Percentiles rank a stretch among this genome's conserved stretches.
Conservation (phyloP, 495 filamentous ascomycete species). For the Penicillium roqueforti region DNA sequence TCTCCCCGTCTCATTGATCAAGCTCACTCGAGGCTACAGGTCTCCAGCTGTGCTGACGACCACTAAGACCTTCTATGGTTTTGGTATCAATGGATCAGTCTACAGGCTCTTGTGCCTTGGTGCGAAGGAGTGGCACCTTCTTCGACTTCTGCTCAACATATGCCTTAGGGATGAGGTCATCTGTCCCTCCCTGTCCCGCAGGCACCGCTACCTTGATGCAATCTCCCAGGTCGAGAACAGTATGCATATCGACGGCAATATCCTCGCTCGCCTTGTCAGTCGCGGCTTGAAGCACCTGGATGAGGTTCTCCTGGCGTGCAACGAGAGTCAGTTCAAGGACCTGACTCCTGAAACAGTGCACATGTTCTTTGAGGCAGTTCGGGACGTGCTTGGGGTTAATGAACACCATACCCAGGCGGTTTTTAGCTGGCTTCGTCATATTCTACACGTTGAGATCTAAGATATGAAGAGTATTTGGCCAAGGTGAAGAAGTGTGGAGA, state of each 20-base stretch:
- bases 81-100: constrained; percentile 62
- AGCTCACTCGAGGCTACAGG: constrained; percentile 21
- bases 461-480: not conserved
- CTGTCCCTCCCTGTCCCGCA: constrained; percentile 33
- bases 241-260: constrained; percentile 67
- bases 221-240: constrained; percentile 31
- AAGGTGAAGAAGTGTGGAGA: not conserved
- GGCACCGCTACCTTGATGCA: constrained; percentile 25
- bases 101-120: constrained; percentile 56
- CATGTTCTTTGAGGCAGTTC: constrained; percentile 26
- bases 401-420: constrained; percentile 21
- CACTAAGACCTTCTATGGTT: constrained; percentile 45
- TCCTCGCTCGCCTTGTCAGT: constrained; percentile 52
- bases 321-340: not conserved
- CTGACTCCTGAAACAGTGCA: constrained; percentile 1
- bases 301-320: constrained; percentile 28
- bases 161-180: constrained; percentile 38
- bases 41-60: constrained; percentile 11
- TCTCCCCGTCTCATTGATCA: constrained; percentile 33
- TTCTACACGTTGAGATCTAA: constrained; percentile 11
- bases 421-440: constrained; percentile 30
- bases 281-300: constrained; percentile 42
- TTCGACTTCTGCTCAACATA: constrained; percentile 60
- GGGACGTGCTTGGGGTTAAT: constrained; percentile 23
- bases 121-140: constrained; percentile 53